These are phyloP conservation scores for Pythium vanterpoolii DNA, from an alignment of 352 stramenopile species.

Conservation along the genomic window DNA sequence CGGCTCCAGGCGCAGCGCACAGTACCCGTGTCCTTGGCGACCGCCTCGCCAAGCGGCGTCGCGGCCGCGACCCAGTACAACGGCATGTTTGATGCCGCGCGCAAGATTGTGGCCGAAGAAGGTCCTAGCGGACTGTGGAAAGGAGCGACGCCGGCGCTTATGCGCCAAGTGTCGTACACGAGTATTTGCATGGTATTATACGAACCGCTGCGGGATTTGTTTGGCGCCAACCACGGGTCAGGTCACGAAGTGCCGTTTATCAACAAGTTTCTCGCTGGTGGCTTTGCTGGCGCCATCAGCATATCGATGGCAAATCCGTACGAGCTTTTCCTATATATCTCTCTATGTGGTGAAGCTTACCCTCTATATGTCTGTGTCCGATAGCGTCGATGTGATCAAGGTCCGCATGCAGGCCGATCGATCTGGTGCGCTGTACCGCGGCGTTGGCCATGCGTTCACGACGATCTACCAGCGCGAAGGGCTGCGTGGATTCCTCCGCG, in stretches of 20 bases:
- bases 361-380: slow-evolving; percentile 9
- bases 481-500: slow-evolving; percentile 63
- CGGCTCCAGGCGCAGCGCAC: slow-evolving; percentile 73
- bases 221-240: slow-evolving; percentile 40
- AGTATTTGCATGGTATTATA: slow-evolving; percentile 87
- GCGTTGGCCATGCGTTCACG: slow-evolving; percentile 58
- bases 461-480: slow-evolving; percentile 79
- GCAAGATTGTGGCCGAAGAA: slow-evolving; percentile 71
- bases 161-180: slow-evolving; percentile 85
- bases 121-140: slow-evolving; percentile 68
- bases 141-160: slow-evolving; percentile 64
- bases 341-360: neutral
- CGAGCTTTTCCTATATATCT: slow-evolving; percentile 5
- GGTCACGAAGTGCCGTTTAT: slow-evolving; percentile 60
- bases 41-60: slow-evolving; percentile 22
- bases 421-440: slow-evolving; percentile 62
- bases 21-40: slow-evolving; percentile 24
- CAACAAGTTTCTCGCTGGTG: slow-evolving; percentile 79
- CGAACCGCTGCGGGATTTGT: slow-evolving; percentile 75
- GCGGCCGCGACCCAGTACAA: slow-evolving; percentile 71
- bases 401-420: slow-evolving; percentile 83
- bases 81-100: slow-evolving; percentile 67
- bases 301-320: slow-evolving; percentile 86
- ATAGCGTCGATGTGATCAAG: slow-evolving; percentile 87
- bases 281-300: slow-evolving; percentile 70